Evolutionary conservation across 495 filamentous ascomycete species (phyloP).

Genomic region (Penicillium turbatum): DNA sequence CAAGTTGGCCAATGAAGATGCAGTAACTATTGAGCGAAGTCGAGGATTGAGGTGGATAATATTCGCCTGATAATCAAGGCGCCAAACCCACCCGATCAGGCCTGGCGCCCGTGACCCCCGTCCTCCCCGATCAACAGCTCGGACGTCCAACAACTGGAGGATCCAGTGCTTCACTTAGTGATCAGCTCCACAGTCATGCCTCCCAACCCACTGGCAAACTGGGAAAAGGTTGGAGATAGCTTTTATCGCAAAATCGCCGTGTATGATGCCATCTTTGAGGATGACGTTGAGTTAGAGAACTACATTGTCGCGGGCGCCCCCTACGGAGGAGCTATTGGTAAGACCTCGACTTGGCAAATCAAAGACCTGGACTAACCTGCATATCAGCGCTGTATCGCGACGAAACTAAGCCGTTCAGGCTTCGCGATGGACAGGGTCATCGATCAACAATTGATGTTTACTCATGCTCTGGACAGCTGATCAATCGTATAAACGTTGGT

Average conservation of each 20-base stretch:
- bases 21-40: neutral
- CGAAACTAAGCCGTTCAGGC: slow-evolving; percentile 75
- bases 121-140: slow-evolving; percentile 17
- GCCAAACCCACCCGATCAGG: slow-evolving; percentile 5
- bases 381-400: slow-evolving; percentile 78
- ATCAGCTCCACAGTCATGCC: slow-evolving; percentile 29
- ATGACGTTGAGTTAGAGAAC: slow-evolving; percentile 90
- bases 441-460: slow-evolving; percentile 92
- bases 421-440: slow-evolving; percentile 62
- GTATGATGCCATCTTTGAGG: slow-evolving; percentile 87
- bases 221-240: slow-evolving; percentile 84
- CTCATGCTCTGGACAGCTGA: slow-evolving; percentile 82
- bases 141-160: neutral
- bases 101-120: slow-evolving; percentile 16
- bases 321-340: slow-evolving; percentile 92
- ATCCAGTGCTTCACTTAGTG: slow-evolving; percentile 12
- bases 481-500: slow-evolving; percentile 63
- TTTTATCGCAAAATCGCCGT: slow-evolving; percentile 93
- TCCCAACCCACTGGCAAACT: slow-evolving; percentile 74
- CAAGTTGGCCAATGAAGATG: slow-evolving; percentile 1
- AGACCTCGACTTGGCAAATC: slow-evolving; percentile 11
- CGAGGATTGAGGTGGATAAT: slow-evolving; percentile 2
- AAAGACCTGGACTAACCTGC: slow-evolving; percentile 1
- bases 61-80: slow-evolving; percentile 6
- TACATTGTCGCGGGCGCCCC: slow-evolving; percentile 89